Conservation (phyloP, 2,329 filamentous ascomycete species). For the Aspergillus puulaauensis region DNA sequence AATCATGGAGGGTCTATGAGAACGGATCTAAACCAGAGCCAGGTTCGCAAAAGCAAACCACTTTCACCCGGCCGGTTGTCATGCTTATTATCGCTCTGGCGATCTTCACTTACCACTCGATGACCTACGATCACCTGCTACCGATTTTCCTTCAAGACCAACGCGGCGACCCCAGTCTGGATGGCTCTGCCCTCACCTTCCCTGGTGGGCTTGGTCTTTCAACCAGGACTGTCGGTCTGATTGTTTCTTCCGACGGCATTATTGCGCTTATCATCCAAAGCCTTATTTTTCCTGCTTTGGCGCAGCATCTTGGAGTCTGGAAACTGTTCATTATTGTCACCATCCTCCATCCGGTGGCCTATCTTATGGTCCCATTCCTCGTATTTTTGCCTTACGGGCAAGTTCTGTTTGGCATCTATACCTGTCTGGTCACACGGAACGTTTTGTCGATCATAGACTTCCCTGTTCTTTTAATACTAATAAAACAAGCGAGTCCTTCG, state of each 20-base stretch:
- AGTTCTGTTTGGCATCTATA: constrained; percentile 63
- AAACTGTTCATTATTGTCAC: constrained; percentile 65
- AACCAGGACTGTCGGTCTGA: constrained; percentile 66
- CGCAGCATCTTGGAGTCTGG: constrained; percentile 66
- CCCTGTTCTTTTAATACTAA: constrained; percentile 67
- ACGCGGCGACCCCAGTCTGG: constrained; percentile 34
- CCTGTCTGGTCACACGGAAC: constrained; percentile 65
- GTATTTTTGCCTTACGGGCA: constrained; percentile 55
- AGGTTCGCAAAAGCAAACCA: constrained; percentile 44
- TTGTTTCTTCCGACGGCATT: constrained; percentile 68
- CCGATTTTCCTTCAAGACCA: constrained; percentile 89
- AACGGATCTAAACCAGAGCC: constrained; percentile 45
- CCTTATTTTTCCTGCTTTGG: constrained; percentile 66
- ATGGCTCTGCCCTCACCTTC: constrained; percentile 53
- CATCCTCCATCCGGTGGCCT: constrained; percentile 64
- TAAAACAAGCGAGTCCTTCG: constrained; percentile 69
- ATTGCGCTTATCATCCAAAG: constrained; percentile 73
- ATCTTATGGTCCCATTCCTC: constrained; percentile 68
- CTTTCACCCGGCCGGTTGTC: constrained; percentile 65
- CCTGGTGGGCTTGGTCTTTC: constrained; percentile 66
- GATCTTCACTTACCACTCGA: constrained; percentile 92
- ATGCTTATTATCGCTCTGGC: constrained; percentile 78
- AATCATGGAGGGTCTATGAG: constrained; percentile 52
- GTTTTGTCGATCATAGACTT: constrained; percentile 68
- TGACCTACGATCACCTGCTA: constrained; percentile 89